Conservation (phyloP, 2,329 filamentous ascomycete species). For the Aspergillus sclerotialis region DNA sequence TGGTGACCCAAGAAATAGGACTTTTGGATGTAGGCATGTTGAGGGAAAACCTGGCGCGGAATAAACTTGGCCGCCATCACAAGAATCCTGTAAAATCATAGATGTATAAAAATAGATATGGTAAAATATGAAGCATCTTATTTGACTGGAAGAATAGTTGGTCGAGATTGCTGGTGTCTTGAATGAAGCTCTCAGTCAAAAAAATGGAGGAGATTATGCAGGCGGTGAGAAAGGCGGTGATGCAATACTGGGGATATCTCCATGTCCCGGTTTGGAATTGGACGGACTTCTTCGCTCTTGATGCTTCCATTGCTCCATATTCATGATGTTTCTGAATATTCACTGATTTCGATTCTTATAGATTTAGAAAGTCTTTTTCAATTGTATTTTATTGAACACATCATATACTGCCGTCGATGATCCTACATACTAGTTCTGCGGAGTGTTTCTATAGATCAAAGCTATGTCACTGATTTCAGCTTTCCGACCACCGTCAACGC, state of each 20-base stretch:
- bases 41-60: slow-evolving; percentile 66
- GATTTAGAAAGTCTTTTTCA: background rate
- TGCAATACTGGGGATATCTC: background rate
- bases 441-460: background rate
- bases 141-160: background rate
- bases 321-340: background rate
- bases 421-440: too few species aligned
- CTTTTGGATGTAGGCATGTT: slow-evolving; percentile 67
- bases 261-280: background rate
- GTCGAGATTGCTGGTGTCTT: background rate
- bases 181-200: background rate
- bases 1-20: slow-evolving; percentile 97
- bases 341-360: background rate
- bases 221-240: slow-evolving; percentile 8
- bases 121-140: slow-evolving; percentile 1
- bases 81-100: background rate
- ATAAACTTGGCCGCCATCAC: slow-evolving; percentile 49
- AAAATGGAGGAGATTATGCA: background rate
- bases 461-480: slow-evolving; percentile 27
- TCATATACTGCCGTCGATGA: too few species aligned
- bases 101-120: background rate
- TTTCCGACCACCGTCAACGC: slow-evolving; percentile 26
- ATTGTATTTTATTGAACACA: background rate
- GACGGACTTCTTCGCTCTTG: background rate
- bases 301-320: too few species aligned